Percentiles rank a stretch among this genome's conserved stretches.
Conservation (phyloP, 2,329 filamentous ascomycete genomes). For the Clonostachys rosea region DNA sequence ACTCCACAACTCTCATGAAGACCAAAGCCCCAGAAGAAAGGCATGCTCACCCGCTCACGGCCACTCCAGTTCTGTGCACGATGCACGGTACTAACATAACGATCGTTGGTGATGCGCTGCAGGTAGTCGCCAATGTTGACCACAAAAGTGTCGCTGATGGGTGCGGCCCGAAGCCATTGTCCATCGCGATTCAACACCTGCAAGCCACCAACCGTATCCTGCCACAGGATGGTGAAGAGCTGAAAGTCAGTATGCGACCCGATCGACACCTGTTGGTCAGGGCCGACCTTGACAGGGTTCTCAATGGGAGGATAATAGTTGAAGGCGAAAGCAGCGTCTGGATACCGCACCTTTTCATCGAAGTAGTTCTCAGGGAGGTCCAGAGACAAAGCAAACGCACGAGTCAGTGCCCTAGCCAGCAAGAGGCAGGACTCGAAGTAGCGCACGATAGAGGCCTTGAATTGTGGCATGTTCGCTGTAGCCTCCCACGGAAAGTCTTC, state of each 20-base stretch:
- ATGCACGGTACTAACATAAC: constrained; percentile 43
- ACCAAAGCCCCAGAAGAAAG: constrained; percentile 25
- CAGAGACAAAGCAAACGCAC: constrained; percentile 49
- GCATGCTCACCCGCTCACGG: constrained; percentile 15
- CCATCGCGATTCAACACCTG: constrained; percentile 31
- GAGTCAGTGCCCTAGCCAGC: constrained; percentile 44
- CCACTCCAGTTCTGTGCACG: constrained; percentile 34
- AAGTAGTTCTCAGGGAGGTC: constrained; percentile 50
- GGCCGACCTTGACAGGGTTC: background rate
- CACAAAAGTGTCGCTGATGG: constrained; percentile 35
- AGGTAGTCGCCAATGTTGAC: constrained; percentile 48
- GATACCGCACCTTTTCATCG: constrained; percentile 46
- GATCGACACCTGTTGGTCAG: constrained; percentile 24
- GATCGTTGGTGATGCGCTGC: constrained; percentile 44
- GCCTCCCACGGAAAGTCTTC: constrained; percentile 50
- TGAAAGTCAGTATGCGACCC: constrained; percentile 51
- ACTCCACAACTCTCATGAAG: constrained; percentile 33
- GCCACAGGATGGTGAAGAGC: constrained; percentile 42
- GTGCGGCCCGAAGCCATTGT: constrained; percentile 33
- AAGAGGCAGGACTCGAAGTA: constrained; percentile 44
- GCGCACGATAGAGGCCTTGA: constrained; percentile 36
- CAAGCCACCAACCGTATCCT: constrained; percentile 34
- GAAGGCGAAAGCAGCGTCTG: constrained; percentile 35
- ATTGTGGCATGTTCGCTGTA: constrained; percentile 39
- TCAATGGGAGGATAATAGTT: constrained; percentile 30